Evolutionary conservation across 192 early-diverging fungal species (phyloP), one percentile per base, ranked within the genome.

Genomic region (Coemansia sp.): DNA sequence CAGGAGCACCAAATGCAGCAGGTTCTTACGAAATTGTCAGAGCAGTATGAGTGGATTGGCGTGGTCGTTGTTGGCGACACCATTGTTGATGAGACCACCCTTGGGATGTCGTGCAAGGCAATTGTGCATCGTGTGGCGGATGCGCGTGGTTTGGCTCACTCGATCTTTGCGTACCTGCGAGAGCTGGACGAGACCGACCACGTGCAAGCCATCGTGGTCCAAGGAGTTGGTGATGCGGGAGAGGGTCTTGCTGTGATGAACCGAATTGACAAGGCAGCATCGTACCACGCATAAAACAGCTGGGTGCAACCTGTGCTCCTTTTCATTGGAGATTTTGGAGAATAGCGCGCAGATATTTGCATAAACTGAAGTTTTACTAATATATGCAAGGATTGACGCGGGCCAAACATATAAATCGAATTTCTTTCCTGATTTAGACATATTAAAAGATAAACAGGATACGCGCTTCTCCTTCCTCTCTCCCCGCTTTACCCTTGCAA

Each of bases 241-340:
- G 94, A 94, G 68, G 95, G 95, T 1, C 72, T 97, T 75, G 97
- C 97, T 0, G 89, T 99, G 8, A 99, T 99, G 97, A 99, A 99
- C 81, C 63, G 97, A 12, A 51, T 98, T 40, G 75, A 88, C 51
- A 99, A 99, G 67, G 95, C 97, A 0, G 94, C 97, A 0, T 85
- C 89, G 1, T 77, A 68, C 46, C 86, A 85, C 37, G 55, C n/a
- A 2, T 57, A 49, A 40, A 13, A 13, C 4, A 1, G 2, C 16
- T 40, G 39, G 16, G 0, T 8, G 37, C 37, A 40, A 15, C 12
- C 39, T 40, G 2, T 15, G 2, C 39, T 40, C 39, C 37, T 40
- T 40, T 4, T 40, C 39, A 8, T 0, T 39, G 37, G 9, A n/a
- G 13, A 43, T 43, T 0, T 1, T 43, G 40, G 13, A 34, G 34